A percentile compares a stretch with the other conserved stretches of the same genome.
phyloP scores from a whole-genome alignment of 768 basidiomycete genomes.

The Rhizopogon vesiculosus region DNA sequence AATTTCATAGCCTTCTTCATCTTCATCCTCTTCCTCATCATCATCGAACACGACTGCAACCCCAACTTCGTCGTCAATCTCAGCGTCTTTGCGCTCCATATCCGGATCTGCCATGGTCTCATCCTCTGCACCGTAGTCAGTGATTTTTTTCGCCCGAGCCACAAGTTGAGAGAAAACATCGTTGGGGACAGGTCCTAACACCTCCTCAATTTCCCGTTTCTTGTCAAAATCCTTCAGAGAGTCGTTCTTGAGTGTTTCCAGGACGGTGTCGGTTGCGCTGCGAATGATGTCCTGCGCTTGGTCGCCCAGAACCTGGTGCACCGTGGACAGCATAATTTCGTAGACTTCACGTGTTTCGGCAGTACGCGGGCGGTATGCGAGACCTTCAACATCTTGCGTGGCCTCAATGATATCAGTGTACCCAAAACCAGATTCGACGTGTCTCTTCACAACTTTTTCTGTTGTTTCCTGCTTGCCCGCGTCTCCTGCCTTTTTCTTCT shows the following conservation, averaged over 20 bases:
- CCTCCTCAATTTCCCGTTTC: conserved; percentile 86
- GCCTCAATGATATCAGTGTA: conserved; percentile 93
- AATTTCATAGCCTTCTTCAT: conserved; percentile 86
- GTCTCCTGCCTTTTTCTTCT: conserved; percentile 80
- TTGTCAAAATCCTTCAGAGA: conserved; percentile 94
- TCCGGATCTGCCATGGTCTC: conserved; percentile 76
- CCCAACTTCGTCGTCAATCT: conserved; percentile 95
- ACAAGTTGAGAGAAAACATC: conserved; percentile 83
- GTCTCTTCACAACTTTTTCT: conserved; percentile 59
- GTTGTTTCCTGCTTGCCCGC: conserved; percentile 42
- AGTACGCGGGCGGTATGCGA: conserved; percentile 90
- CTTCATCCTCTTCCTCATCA: conserved; percentile 92
- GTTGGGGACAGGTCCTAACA: conserved; percentile 57
- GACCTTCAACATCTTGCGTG: conserved; percentile 88
- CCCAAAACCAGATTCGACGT: conserved; percentile 63
- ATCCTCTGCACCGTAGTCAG: conserved; percentile 90
- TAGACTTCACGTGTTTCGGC: conserved; percentile 94
- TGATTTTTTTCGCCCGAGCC: conserved; percentile 87
- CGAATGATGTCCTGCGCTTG: conserved; percentile 95
- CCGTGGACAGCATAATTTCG: conserved; percentile 80
- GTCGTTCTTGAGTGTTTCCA: conserved; percentile 88
- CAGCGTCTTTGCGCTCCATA: conserved; percentile 75
- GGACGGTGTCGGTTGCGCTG: conserved; percentile 88
- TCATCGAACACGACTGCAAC: conserved; percentile 98
- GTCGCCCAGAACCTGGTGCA: conserved; percentile 84